A percentile compares a stretch with the other conserved stretches of the same genome.
Evolutionary conservation across 192 early-diverging fungal genomes (phyloP).

Genomic region (Coemansia sp.): DNA sequence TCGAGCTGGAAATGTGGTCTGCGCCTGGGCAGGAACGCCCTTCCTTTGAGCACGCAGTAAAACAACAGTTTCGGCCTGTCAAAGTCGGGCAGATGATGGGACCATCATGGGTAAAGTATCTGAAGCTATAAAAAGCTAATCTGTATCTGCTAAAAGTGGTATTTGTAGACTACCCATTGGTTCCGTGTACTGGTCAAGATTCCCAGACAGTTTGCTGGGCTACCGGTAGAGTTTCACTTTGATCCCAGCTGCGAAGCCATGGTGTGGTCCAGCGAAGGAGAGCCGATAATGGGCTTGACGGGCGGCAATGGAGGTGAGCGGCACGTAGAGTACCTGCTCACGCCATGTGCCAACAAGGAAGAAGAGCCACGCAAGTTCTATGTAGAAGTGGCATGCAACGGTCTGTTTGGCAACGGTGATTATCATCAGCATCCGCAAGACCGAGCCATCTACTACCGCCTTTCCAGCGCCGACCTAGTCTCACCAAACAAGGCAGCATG

Average conservation of each 20-base stretch:
- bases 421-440: slow-evolving; percentile 60
- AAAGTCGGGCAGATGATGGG: slow-evolving; percentile 75
- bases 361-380: slow-evolving; percentile 66
- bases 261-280: slow-evolving; percentile 82
- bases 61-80: slow-evolving; percentile 64
- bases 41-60: slow-evolving; percentile 53
- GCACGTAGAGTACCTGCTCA: slow-evolving; percentile 57
- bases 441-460: slow-evolving; percentile 59
- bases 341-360: slow-evolving; percentile 46
- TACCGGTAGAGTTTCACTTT: slow-evolving; percentile 84
- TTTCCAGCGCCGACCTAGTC: slow-evolving; percentile 65
- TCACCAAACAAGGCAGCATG: slow-evolving; percentile 71
- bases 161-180: slow-evolving; percentile 65
- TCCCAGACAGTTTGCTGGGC: slow-evolving; percentile 60
- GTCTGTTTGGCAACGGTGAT: slow-evolving; percentile 74
- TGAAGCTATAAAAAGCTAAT: neutral
- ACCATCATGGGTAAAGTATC: slow-evolving; percentile 65
- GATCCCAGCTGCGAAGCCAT: slow-evolving; percentile 86
- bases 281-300: slow-evolving; percentile 85
- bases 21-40: slow-evolving; percentile 54
- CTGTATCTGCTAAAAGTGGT: neutral
- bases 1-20: slow-evolving; percentile 55
- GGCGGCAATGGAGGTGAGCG: slow-evolving; percentile 53
- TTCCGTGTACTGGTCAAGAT: slow-evolving; percentile 69
- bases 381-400: slow-evolving; percentile 90